Evolutionary conservation across 306 rosid species (phyloP).

Genomic region (Vigna radiata): DNA sequence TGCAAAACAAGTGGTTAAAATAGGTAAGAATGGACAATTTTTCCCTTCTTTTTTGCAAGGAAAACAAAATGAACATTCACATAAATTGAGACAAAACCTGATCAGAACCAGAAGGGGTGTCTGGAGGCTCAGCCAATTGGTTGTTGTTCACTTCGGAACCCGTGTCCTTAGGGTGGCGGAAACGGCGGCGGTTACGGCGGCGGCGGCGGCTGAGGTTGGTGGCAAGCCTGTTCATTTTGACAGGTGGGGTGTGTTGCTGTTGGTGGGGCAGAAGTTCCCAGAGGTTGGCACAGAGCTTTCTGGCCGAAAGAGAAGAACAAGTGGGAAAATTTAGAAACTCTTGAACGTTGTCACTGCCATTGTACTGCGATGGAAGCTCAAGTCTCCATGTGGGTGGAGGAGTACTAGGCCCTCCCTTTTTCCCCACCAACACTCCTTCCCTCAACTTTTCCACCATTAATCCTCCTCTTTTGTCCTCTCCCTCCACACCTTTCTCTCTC

Average conservation of each 20-base stretch:
- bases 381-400: conserved; percentile 89
- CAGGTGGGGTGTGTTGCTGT: conserved; percentile 52
- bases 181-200: conserved; percentile 35
- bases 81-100: conserved; percentile 52
- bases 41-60: neutral
- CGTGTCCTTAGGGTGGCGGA: conserved; percentile 34
- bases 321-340: conserved; percentile 45
- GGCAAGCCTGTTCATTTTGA: conserved; percentile 48
- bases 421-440: conserved; percentile 52
- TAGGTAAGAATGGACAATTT: neutral
- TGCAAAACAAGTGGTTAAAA: conserved; percentile 4
- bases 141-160: conserved; percentile 39
- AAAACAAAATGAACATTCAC: neutral
- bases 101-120: conserved; percentile 41
- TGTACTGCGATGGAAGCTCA: conserved; percentile 46
- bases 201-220: conserved; percentile 52
- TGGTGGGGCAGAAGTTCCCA: conserved; percentile 72
- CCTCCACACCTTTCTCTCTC: conserved; percentile 41
- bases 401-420: conserved; percentile 65
- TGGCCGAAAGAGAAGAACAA: conserved; percentile 59
- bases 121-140: conserved; percentile 44
- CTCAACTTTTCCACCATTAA: conserved; percentile 66
- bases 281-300: conserved; percentile 77
- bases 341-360: conserved; percentile 17
- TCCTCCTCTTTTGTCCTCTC: conserved; percentile 47